Conservation (phyloP, 2,329 filamentous ascomycete species). For the Zasmidium citrigriseum region DNA sequence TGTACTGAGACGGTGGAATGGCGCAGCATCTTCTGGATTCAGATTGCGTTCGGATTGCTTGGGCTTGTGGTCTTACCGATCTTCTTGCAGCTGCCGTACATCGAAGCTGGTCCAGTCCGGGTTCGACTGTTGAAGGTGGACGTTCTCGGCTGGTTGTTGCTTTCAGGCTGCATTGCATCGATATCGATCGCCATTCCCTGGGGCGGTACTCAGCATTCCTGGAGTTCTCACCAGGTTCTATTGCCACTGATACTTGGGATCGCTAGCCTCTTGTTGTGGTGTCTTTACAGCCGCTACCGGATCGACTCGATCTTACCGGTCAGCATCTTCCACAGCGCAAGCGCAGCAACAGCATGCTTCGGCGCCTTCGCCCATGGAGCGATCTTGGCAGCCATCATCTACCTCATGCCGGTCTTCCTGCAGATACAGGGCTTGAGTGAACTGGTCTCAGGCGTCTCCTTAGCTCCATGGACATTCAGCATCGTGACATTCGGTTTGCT, state of each 20-base stretch:
- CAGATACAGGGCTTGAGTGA: conserved; percentile 30
- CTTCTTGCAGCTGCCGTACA: conserved; percentile 3
- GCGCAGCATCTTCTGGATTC: conserved; percentile 68
- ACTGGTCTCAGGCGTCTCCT: conserved; percentile 24
- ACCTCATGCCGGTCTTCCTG: conserved; percentile 43
- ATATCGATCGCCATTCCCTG: conserved; percentile 9
- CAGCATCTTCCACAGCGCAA: conserved; percentile 51
- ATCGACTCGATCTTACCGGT: conserved; percentile 53
- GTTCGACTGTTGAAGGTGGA: conserved; percentile 47
- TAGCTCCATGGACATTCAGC: conserved; percentile 51
- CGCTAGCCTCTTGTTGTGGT: conserved; percentile 52
- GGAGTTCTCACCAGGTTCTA: conserved; percentile 10
- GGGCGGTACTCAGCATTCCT: conserved; percentile 11
- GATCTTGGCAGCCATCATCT: conserved; percentile 7
- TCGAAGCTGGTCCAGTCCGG: background rate
- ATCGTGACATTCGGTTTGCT: conserved; percentile 62
- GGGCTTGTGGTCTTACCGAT: conserved; percentile 41
- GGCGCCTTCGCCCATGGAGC: conserved; percentile 10
- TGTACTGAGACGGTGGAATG: conserved; percentile 56
- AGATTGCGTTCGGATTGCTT: conserved; percentile 56
- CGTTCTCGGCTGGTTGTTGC: conserved; percentile 13
- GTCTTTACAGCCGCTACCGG: conserved; percentile 4
- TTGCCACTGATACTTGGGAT: conserved; percentile 8
- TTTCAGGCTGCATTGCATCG: conserved; percentile 3
- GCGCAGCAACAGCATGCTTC: conserved; percentile 25